phyloP scores from a whole-genome alignment of 1,139 yeast genomes.

The Kluyveromyces sp. region DNA sequence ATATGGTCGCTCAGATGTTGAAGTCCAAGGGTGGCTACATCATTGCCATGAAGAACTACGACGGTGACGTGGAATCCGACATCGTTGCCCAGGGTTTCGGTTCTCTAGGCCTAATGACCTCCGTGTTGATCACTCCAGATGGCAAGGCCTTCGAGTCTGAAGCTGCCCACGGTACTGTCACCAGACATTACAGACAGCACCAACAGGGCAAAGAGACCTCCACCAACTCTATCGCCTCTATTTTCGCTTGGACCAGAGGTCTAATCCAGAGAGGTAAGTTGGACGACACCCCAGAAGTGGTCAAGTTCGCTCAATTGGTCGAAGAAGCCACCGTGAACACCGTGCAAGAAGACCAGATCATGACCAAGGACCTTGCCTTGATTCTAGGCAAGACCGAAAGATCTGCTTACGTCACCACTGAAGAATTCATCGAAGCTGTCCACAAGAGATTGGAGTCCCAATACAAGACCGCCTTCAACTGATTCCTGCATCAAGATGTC shows the following conservation, averaged over 20 bases:
- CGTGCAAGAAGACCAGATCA: constrained; percentile 63
- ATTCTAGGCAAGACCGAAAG: constrained; percentile 63
- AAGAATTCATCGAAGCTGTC: constrained; percentile 69
- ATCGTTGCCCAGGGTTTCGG: constrained; percentile 86
- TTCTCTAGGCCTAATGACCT: constrained; percentile 77
- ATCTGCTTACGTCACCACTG: constrained; percentile 63
- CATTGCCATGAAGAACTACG: constrained; percentile 78
- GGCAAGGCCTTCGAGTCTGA: constrained; percentile 78
- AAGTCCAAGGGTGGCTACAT: constrained; percentile 79
- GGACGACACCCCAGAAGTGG: constrained; percentile 65
- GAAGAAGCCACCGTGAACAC: constrained; percentile 68
- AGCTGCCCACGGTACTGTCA: constrained; percentile 85
- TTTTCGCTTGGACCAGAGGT: constrained; percentile 85
- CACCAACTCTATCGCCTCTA: constrained; percentile 78
- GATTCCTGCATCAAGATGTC: background rate
- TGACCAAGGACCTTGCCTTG: constrained; percentile 79
- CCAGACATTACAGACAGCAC: constrained; percentile 79
- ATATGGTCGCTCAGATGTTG: constrained; percentile 86
- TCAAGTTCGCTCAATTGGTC: constrained; percentile 55
- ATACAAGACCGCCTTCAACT: constrained; percentile 5
- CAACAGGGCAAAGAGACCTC: constrained; percentile 82
- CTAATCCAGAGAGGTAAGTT: constrained; percentile 72
- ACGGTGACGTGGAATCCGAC: constrained; percentile 82
- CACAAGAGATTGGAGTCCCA: constrained; percentile 36
- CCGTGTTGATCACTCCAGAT: constrained; percentile 78